These are phyloP conservation scores for Lichina pygmaea DNA, from an alignment of 495 filamentous ascomycete genomes.

Conservation along the genomic window DNA sequence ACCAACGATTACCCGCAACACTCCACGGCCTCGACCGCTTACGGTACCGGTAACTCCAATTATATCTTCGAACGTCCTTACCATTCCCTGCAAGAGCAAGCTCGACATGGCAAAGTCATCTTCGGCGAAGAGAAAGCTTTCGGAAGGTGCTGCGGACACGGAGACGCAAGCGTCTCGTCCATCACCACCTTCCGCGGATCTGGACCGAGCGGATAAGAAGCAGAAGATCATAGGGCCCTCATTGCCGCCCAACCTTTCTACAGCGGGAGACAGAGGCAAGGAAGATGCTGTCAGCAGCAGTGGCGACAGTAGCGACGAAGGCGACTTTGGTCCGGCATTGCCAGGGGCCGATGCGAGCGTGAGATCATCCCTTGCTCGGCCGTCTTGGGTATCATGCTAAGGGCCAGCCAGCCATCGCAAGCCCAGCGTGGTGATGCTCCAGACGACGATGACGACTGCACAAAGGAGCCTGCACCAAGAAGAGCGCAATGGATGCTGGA, in stretches of 20 bases:
- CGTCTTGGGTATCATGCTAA: not conserved
- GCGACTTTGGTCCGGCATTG: constrained; percentile 61
- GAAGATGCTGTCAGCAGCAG: constrained; percentile 7
- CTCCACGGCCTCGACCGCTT: too few relatives aligned
- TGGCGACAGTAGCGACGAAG: constrained; percentile 22
- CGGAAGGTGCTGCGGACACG: constrained; percentile 9
- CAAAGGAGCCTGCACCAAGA: constrained; percentile 10
- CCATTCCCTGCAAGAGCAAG: too few relatives aligned
- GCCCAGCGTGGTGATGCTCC: not conserved
- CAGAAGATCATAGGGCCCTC: constrained; percentile 18
- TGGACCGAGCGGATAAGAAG: constrained; percentile 1
- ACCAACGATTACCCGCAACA: too few relatives aligned
- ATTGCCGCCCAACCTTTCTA: constrained; percentile 23
- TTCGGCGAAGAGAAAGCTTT: constrained; percentile 12
- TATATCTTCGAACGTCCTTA: too few relatives aligned
- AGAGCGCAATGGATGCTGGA: constrained; percentile 91
- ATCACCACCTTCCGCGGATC: not conserved
- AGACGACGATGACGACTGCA: constrained; percentile 4
- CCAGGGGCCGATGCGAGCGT: constrained; percentile 23
- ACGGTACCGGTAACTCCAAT: too few relatives aligned
- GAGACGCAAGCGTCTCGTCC: constrained; percentile 1
- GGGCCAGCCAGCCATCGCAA: not conserved
- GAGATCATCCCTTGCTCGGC: too few relatives aligned
- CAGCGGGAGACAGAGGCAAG: constrained; percentile 11
- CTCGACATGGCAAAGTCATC: too few relatives aligned